Percentiles rank a stretch among this genome's conserved stretches.
phyloP scores from a whole-genome alignment of 2,329 filamentous ascomycete species.

The Harringtonia aguacate region DNA sequence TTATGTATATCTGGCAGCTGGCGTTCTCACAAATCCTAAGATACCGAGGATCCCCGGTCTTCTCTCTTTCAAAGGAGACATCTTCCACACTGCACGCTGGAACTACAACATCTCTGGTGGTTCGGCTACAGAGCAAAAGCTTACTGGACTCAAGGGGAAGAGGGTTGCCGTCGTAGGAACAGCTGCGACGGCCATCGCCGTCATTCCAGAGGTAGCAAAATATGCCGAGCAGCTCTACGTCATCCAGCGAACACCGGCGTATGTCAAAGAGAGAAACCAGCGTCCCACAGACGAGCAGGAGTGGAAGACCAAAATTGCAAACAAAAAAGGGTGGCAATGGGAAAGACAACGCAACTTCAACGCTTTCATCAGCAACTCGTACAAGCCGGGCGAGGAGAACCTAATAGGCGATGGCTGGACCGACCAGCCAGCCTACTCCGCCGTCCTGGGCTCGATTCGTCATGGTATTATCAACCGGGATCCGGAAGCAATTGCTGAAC shows the following conservation, averaged over 20 bases:
- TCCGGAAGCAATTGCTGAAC: neutral
- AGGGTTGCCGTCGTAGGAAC: conserved; percentile 39
- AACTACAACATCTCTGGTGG: conserved; percentile 28
- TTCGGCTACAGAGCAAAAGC: conserved; percentile 23
- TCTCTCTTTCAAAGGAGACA: conserved; percentile 46
- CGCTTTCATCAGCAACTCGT: conserved; percentile 21
- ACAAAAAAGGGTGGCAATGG: conserved; percentile 35
- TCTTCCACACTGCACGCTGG: conserved; percentile 51
- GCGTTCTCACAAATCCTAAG: conserved; percentile 21
- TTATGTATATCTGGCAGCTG: conserved; percentile 28
- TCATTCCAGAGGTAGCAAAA: conserved; percentile 31
- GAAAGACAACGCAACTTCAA: conserved; percentile 34
- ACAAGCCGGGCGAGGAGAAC: conserved; percentile 23
- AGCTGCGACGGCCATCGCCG: conserved; percentile 36
- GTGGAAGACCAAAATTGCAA: conserved; percentile 19
- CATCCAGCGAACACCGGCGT: conserved; percentile 44
- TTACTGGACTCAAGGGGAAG: conserved; percentile 34
- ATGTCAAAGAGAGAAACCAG: conserved; percentile 26
- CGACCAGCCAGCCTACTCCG: conserved; percentile 23
- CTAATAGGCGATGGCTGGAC: conserved; percentile 41
- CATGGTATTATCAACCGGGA: neutral
- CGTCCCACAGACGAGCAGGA: conserved; percentile 27
- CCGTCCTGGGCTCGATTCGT: conserved; percentile 17
- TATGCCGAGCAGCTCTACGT: conserved; percentile 40
- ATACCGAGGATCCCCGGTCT: conserved; percentile 45